Conservation (phyloP, 305 asterid genomes). For the Fraxinus sp. region DNA sequence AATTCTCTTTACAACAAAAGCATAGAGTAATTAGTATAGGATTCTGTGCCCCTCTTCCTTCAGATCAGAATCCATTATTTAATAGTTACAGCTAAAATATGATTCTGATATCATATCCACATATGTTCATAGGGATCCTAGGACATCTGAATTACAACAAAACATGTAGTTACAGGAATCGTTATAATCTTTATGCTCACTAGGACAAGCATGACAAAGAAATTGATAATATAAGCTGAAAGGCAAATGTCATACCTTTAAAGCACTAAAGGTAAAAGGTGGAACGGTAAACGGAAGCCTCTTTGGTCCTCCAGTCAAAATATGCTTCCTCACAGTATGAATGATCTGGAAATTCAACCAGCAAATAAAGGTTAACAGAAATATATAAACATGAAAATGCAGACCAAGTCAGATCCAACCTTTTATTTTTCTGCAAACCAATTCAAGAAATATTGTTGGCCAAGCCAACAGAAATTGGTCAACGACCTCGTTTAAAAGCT, state of each 20-base stretch:
- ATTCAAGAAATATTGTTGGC: background rate
- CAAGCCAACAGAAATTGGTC: background rate
- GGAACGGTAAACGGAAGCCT: conserved; percentile 91
- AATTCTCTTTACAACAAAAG: background rate
- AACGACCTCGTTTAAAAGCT: background rate
- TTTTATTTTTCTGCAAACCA: background rate
- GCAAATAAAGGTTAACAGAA: conserved; percentile 13
- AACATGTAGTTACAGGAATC: conserved; percentile 16
- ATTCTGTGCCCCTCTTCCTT: background rate
- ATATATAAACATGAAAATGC: conserved; percentile 3
- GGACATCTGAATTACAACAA: background rate
- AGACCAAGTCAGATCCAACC: conserved; percentile 14
- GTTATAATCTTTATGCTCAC: conserved; percentile 12
- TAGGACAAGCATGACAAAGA: conserved; percentile 20
- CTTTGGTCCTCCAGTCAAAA: conserved; percentile 83
- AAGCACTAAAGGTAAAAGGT: conserved; percentile 78
- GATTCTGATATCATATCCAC: background rate
- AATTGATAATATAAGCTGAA: conserved; percentile 24
- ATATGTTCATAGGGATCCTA: conserved; percentile 13
- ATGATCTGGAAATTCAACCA: conserved; percentile 62
- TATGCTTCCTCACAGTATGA: conserved; percentile 80
- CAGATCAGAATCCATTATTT: conserved; percentile 3
- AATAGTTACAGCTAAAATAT: conserved; percentile 14
- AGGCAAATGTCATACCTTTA: conserved; percentile 57
- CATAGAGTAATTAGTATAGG: background rate